phyloP scores from a whole-genome alignment of 306 rosid genomes.

The Vigna hirtella region DNA sequence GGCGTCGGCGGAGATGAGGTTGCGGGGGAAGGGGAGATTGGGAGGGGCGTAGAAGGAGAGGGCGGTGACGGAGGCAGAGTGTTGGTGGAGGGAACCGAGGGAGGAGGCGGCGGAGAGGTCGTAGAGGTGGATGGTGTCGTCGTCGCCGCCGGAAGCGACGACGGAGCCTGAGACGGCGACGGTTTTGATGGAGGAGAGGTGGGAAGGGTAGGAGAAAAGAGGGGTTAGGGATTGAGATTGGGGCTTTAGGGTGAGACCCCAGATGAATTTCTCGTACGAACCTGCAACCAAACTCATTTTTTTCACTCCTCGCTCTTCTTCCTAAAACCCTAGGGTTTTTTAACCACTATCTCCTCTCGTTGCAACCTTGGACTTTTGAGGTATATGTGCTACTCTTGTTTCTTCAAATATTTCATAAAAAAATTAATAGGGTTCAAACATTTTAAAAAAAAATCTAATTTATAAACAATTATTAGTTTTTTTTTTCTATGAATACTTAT shows the following conservation, averaged over 20 bases:
- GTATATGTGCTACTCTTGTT: too few relatives aligned
- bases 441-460: too few relatives aligned
- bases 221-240: constrained; percentile 61
- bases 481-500: too few relatives aligned
- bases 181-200: constrained; percentile 73
- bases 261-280: constrained; percentile 83
- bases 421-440: too few relatives aligned
- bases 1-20: constrained; percentile 85
- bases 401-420: too few relatives aligned
- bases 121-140: constrained; percentile 90
- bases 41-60: constrained; percentile 81
- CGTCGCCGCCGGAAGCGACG: constrained; percentile 92
- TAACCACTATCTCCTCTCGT: too few relatives aligned
- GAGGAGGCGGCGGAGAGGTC: constrained; percentile 71
- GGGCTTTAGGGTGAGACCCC: constrained; percentile 83
- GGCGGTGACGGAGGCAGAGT: constrained; percentile 78
- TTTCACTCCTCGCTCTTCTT: too few relatives aligned
- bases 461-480: too few relatives aligned
- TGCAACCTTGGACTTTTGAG: too few relatives aligned
- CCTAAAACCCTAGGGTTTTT: constrained; percentile 9
- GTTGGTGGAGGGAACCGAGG: constrained; percentile 82
- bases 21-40: constrained; percentile 73
- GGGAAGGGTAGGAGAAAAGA: constrained; percentile 87
- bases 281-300: constrained; percentile 85
- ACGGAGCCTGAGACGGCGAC: constrained; percentile 72